Conservation (phyloP, 179 eudicot species). For the Carnegiea gigantea region DNA sequence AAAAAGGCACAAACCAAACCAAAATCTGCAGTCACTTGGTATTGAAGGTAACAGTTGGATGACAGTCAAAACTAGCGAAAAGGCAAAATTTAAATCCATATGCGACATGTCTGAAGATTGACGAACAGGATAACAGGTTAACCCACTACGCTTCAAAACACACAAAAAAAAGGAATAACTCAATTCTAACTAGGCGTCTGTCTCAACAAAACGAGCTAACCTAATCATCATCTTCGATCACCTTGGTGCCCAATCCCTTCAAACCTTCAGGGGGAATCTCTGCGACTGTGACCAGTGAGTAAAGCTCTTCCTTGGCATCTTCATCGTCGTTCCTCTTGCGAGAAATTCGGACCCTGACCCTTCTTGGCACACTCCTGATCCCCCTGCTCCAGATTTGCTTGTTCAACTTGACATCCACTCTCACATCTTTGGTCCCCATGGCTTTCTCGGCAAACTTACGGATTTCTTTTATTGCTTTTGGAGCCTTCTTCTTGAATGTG, state of each 20-base stretch:
- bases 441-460: slow-evolving; percentile 76
- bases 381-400: slow-evolving; percentile 87
- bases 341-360: slow-evolving; percentile 79
- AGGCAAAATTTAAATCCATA: slow-evolving; percentile 20
- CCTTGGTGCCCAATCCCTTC: slow-evolving; percentile 78
- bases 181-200: slow-evolving; percentile 19
- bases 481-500: slow-evolving; percentile 98
- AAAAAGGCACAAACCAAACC: neutral
- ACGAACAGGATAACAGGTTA: slow-evolving; percentile 15
- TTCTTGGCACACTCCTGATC: slow-evolving; percentile 77
- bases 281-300: slow-evolving; percentile 80
- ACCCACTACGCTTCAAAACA: slow-evolving; percentile 1
- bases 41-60: neutral
- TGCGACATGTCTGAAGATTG: slow-evolving; percentile 7
- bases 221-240: slow-evolving; percentile 75
- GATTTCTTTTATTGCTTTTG: slow-evolving; percentile 87
- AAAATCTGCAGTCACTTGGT: neutral
- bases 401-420: slow-evolving; percentile 88
- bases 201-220: no score
- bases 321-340: slow-evolving; percentile 89
- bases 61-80: neutral
- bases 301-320: slow-evolving; percentile 85
- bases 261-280: slow-evolving; percentile 76
- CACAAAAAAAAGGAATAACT: neutral
- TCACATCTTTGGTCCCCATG: slow-evolving; percentile 82